Base-by-base conservation (phyloP, 768 basidiomycete species). In the Xanthoconium stramineum region DNA sequence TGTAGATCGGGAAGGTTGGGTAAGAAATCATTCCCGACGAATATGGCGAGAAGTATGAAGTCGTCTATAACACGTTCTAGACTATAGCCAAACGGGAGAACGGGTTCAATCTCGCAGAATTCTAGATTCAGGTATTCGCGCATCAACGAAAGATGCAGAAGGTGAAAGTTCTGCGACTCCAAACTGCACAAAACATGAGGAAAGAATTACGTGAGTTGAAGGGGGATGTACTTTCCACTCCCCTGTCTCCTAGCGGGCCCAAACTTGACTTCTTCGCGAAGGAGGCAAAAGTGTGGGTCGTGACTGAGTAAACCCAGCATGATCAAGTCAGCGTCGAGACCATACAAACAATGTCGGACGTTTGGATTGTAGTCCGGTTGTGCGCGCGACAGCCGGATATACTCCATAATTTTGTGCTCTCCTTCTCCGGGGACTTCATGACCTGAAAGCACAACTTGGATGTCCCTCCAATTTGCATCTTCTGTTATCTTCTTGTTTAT, bases 341-440 rank as follows among this genome's bases (percentile, higher is more conserved):
- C 97, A 72, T 99, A 99, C 52, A 99, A 77, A 75, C 97, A 99
- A 74, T 99, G 97, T 62, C 97, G 88, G 53, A 94, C 83, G 72
- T 98, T 98, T 5, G 96, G 92, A 74, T 97, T 89, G 76, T 98
- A 95, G 70, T 92, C 88, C 9, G 90, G 91, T 71, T 98, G 97
- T 32, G 97, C 95, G 63, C 95, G 89, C 50, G 89, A 87, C 58
- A 94, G 75, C 38, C 97, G 88, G 69, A 99, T 98, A 74, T 95
- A 99, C 71, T 98, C 97, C 91, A 98, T 98, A 63, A 99, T 95
- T 80, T 99, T 99, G 83, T 99, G 97, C 70, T 99, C 97, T 57
- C 97, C 97, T 74, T 99, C 97, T 62, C 97, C 97, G 0, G 97
- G 97, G 4, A 98, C 95, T 65, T 99, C 96, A 71, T 98, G 94